Evolutionary conservation across 2,329 filamentous ascomycete species (phyloP).

Genomic region (Chrysoporthe puriensis): DNA sequence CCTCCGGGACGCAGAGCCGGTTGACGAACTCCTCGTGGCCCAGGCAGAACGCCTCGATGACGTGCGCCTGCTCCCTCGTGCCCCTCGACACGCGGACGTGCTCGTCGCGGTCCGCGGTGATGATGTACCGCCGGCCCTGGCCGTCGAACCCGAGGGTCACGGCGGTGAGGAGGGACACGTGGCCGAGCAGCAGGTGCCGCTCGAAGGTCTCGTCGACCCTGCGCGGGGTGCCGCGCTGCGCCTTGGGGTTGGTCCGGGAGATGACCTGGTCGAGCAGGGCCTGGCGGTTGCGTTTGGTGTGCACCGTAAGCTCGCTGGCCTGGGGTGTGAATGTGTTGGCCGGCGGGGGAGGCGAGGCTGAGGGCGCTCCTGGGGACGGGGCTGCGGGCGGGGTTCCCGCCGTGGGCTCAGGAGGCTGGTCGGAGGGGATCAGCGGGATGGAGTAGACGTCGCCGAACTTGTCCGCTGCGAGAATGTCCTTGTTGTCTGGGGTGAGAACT

Average conservation of each 20-base stretch:
- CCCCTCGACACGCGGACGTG: constrained; percentile 89
- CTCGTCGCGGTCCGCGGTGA: constrained; percentile 61
- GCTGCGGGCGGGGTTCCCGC: constrained; percentile 9
- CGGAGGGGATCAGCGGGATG: constrained; percentile 66
- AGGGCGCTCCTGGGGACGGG: constrained; percentile 24
- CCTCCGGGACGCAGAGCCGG: constrained; percentile 68
- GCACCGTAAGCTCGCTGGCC: constrained; percentile 64
- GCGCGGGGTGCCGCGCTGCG: constrained; percentile 31
- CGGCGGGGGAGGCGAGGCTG: constrained; percentile 35
- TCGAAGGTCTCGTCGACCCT: constrained; percentile 62
- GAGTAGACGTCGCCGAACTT: constrained; percentile 98
- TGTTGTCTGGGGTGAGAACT: constrained; percentile 67
- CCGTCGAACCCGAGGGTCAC: constrained; percentile 58
- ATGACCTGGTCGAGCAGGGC: constrained; percentile 63
- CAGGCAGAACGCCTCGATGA: constrained; percentile 88
- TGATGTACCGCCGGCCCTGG: constrained; percentile 50
- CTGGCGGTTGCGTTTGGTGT: constrained; percentile 65
- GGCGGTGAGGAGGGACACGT: constrained; percentile 93
- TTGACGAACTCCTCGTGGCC: constrained; percentile 87
- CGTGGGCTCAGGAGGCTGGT: constrained; percentile 25
- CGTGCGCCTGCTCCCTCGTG: constrained; percentile 73
- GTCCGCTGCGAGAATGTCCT: constrained; percentile 80
- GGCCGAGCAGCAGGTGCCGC: constrained; percentile 79
- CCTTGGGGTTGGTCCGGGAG: constrained; percentile 39
- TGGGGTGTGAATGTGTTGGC: constrained; percentile 48